These are phyloP conservation scores for Dorcoceras hygrometricum DNA, from an alignment of 257 asterid genomes.

Conservation along the genomic window DNA sequence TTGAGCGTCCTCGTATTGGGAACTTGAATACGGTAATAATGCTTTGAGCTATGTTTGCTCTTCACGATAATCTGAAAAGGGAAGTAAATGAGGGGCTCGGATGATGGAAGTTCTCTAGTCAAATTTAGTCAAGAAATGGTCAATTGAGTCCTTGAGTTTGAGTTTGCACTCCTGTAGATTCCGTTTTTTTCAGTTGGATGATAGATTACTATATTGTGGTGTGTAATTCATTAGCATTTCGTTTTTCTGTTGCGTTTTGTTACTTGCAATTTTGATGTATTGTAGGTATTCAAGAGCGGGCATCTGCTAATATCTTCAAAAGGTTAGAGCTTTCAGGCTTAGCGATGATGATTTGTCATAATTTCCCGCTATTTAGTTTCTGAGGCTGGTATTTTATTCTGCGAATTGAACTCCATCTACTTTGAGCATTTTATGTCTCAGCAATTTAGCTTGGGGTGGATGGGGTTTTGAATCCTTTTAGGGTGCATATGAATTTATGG, in stretches of 20 bases:
- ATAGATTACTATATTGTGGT: neutral
- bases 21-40: constrained; percentile 74
- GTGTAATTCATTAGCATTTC: constrained; percentile 2
- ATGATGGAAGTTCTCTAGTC: constrained; percentile 27
- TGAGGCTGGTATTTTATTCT: neutral
- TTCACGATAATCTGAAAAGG: constrained; percentile 19
- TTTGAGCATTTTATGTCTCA: neutral
- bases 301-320: constrained; percentile 91
- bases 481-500: too few relatives aligned
- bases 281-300: constrained; percentile 98
- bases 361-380: neutral
- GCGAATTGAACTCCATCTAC: neutral
- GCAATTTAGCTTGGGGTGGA: neutral
- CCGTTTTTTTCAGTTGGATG: constrained; percentile 19
- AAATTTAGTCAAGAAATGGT: constrained; percentile 38
- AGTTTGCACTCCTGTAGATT: neutral
- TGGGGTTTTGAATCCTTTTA: neutral
- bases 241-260: constrained; percentile 20
- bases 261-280: constrained; percentile 22
- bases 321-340: constrained; percentile 52
- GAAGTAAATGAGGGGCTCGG: constrained; percentile 12
- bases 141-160: constrained; percentile 17
- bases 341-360: neutral
- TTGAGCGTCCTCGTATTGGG: constrained; percentile 88
- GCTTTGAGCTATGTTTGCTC: neutral